These are phyloP conservation scores for Syncephalastrum racemosum DNA, from an alignment of 371 early-diverging fungal species.

Conservation along the genomic window DNA sequence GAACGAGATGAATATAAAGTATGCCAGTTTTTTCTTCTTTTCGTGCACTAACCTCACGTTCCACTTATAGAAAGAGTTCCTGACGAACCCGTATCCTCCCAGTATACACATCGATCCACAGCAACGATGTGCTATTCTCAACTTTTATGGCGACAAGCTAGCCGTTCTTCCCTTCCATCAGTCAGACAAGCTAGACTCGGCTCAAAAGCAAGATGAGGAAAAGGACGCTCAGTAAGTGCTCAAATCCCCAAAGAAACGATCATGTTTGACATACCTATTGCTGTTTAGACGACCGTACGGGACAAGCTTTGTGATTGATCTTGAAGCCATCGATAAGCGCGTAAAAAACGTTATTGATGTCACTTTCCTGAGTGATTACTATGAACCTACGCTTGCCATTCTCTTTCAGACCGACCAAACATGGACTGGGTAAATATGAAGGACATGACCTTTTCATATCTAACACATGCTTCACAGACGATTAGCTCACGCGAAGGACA, in stretches of 20 bases:
- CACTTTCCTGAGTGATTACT: conserved; percentile 86
- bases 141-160: conserved; percentile 83
- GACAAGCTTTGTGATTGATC: conserved; percentile 82
- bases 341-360: conserved; percentile 87
- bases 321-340: conserved; percentile 64
- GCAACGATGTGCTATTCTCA: conserved; percentile 83
- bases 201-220: conserved; percentile 22
- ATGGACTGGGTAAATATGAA: conserved; percentile 82
- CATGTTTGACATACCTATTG: background rate
- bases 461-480: conserved; percentile 42
- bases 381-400: conserved; percentile 93
- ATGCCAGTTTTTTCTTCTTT: conserved; percentile 6
- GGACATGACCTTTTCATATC: background rate
- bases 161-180: conserved; percentile 92
- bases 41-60: background rate
- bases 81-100: conserved; percentile 66
- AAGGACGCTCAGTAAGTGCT: conserved; percentile 47
- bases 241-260: too few species aligned
- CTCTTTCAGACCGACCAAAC: conserved; percentile 81
- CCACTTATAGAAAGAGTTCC: conserved; percentile 52
- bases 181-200: conserved; percentile 50
- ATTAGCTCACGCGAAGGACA: conserved; percentile 71
- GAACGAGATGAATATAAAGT: conserved; percentile 91
- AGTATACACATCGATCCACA: conserved; percentile 77
- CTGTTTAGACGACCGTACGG: conserved; percentile 60